phyloP scores from a whole-genome alignment of 2,329 filamentous ascomycete genomes.

The Atkinsonella texensis region DNA sequence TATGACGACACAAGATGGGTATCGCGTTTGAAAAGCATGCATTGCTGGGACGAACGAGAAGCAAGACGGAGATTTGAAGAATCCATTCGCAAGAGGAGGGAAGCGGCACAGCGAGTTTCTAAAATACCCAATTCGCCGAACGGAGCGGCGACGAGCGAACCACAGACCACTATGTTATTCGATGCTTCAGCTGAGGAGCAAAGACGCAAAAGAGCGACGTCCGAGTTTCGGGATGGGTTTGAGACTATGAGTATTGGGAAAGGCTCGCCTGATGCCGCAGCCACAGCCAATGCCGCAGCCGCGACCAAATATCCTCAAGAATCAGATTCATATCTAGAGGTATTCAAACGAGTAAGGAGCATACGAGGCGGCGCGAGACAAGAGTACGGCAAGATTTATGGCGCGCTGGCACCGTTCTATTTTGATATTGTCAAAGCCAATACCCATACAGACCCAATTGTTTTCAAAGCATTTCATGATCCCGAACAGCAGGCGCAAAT shows the following conservation, averaged over 20 bases:
- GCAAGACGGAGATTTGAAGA: slow-evolving; percentile 74
- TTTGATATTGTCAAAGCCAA: slow-evolving; percentile 62
- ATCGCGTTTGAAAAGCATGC: slow-evolving; percentile 71
- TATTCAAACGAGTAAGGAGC: slow-evolving; percentile 61
- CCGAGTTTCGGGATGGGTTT: slow-evolving; percentile 53
- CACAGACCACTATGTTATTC: slow-evolving; percentile 47
- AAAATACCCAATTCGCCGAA: slow-evolving; percentile 10
- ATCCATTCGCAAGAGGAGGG: slow-evolving; percentile 46
- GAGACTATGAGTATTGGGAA: slow-evolving; percentile 55
- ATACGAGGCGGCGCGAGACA: slow-evolving; percentile 74
- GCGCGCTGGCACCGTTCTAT: slow-evolving; percentile 81
- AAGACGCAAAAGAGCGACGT: slow-evolving; percentile 29
- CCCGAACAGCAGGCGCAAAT: slow-evolving; percentile 87
- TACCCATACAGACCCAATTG: slow-evolving; percentile 65
- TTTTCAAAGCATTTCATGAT: slow-evolving; percentile 79
- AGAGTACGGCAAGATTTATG: slow-evolving; percentile 85
- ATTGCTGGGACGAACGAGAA: slow-evolving; percentile 82
- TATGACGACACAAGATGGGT: slow-evolving; percentile 98
- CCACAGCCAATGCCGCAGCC: slow-evolving; percentile 13
- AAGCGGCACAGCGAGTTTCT: slow-evolving; percentile 24
- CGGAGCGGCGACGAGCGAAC: slow-evolving; percentile 9
- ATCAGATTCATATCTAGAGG: slow-evolving; percentile 51
- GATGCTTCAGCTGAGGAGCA: slow-evolving; percentile 61
- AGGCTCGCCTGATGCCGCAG: neutral
- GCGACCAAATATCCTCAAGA: slow-evolving; percentile 40